Conservation (phyloP, 2,329 filamentous ascomycete genomes). For the Cladosporium colombiae region DNA sequence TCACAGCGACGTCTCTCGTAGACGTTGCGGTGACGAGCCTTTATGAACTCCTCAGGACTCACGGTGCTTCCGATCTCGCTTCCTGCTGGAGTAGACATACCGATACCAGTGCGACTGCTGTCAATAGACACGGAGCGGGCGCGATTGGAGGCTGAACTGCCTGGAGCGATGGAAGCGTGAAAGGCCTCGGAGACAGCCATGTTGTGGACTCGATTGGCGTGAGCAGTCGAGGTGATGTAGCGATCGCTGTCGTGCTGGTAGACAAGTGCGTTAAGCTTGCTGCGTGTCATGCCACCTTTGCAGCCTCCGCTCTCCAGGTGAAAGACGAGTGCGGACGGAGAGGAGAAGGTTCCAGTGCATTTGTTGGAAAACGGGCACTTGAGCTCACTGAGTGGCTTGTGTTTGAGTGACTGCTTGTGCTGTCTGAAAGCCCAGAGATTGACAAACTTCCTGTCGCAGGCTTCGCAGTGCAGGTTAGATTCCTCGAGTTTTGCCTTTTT, state of each 20-base stretch:
- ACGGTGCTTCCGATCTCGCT: too few species aligned
- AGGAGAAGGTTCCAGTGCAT: too few species aligned
- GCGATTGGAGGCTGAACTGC: neutral
- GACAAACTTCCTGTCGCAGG: constrained; percentile 21
- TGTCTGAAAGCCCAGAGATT: constrained; percentile 10
- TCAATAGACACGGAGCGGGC: too few species aligned
- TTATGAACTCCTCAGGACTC: too few species aligned
- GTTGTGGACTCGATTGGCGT: neutral
- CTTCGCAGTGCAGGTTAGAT: constrained; percentile 22
- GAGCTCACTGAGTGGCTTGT: constrained; percentile 20
- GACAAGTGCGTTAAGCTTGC: constrained; percentile 23
- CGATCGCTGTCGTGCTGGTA: constrained; percentile 23
- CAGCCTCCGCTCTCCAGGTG: constrained; percentile 26
- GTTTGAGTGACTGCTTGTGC: constrained; percentile 26
- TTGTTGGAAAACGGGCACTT: constrained; percentile 17
- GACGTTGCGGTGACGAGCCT: too few species aligned
- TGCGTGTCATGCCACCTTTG: constrained; percentile 23
- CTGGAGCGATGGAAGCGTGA: neutral
- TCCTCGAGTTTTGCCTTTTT: constrained; percentile 16
- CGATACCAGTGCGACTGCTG: too few species aligned
- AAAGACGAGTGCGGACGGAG: constrained; percentile 20
- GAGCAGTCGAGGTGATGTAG: constrained; percentile 20
- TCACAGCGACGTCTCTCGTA: too few species aligned
- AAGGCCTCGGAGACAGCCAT: too few species aligned
- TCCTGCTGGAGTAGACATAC: too few species aligned